Evolutionary conservation across 352 stramenopile genomes (phyloP), one percentile per base, ranked within the genome.

Genomic region (Phytophthora kernoviae): DNA sequence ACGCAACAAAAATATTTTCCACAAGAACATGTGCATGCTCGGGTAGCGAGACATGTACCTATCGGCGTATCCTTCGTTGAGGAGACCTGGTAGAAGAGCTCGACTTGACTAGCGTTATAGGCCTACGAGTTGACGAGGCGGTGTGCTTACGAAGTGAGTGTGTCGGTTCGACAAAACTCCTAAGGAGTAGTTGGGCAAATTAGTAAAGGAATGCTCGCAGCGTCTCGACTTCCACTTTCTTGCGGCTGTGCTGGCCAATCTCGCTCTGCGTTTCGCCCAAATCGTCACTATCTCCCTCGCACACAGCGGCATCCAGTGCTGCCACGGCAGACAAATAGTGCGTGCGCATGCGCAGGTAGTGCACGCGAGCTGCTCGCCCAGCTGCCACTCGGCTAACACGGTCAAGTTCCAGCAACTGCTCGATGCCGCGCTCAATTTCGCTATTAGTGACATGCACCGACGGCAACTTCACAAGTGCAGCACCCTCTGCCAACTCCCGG

Each of bases 271-370:
- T 72, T 48, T 79, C 79, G 11, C 62, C 51, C 20, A 68, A 51
- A 34, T 85, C 77, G 45, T 83, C 77, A n/a, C 58, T 74, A 46
- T 87, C 76, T 56, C 58, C 75, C 67, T 91, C 74, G 43, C 82
- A 91, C 17, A 90, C 61, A 12, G 73, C 77, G 7, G 66, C 70
- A 69, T 91, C 77, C n/a, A 91, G 54, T 2, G 82, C 82, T 14
- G 79, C 79, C 18, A 87, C 44, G 9, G 82, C 82, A 26, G 82
- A 90, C 53, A 90, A 50, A 36, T 79, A 89, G 49, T 91, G 79
- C 3, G 82, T 87, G 9, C 76, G 73, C 64, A 91, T 76, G 11
- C 71, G 59, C 20, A 91, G 64, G 36, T 88, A 91, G 10, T 87
- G 76, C 22, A 76, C 53, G 2, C 82, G 82, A 21, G 77, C 79